phyloP scores from a whole-genome alignment of 495 filamentous ascomycete genomes.

The Tetracladium marchalianum region DNA sequence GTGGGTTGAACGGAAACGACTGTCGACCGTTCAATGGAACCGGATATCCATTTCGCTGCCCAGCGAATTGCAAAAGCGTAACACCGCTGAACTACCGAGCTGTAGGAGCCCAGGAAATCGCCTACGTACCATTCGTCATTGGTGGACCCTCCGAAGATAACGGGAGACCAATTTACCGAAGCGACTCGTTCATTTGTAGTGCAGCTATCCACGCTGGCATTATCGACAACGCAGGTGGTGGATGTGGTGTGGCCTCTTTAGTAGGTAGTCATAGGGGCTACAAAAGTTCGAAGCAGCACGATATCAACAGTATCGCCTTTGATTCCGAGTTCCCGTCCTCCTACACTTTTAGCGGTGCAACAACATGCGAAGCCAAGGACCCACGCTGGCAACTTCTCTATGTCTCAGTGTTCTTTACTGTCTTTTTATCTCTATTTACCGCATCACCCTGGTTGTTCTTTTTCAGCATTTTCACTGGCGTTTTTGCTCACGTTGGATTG shows the following conservation, averaged over 20 bases:
- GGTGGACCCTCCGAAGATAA: slow-evolving; percentile 53
- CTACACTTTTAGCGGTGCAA: slow-evolving; percentile 48
- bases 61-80: slow-evolving; percentile 59
- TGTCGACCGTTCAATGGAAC: slow-evolving; percentile 72
- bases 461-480: slow-evolving; percentile 57
- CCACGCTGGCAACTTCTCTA: slow-evolving; percentile 64
- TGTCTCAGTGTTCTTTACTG: slow-evolving; percentile 60
- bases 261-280: slow-evolving; percentile 59
- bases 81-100: slow-evolving; percentile 61
- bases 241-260: slow-evolving; percentile 64
- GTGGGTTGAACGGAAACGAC: slow-evolving; percentile 67
- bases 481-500: slow-evolving; percentile 71
- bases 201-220: slow-evolving; percentile 72
- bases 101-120: slow-evolving; percentile 62
- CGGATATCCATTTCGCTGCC: slow-evolving; percentile 67
- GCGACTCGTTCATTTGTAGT: slow-evolving; percentile 76
- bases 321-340: slow-evolving; percentile 70
- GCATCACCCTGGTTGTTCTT: slow-evolving; percentile 60
- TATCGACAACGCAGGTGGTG: slow-evolving; percentile 56
- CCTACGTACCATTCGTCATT: slow-evolving; percentile 62
- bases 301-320: slow-evolving; percentile 58
- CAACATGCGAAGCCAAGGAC: slow-evolving; percentile 49
- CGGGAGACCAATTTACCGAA: slow-evolving; percentile 50
- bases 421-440: slow-evolving; percentile 57
- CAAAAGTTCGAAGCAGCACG: slow-evolving; percentile 45